Evolutionary conservation across 2,329 filamentous ascomycete genomes (phyloP).

Genomic region (Seiridium unicorne): DNA sequence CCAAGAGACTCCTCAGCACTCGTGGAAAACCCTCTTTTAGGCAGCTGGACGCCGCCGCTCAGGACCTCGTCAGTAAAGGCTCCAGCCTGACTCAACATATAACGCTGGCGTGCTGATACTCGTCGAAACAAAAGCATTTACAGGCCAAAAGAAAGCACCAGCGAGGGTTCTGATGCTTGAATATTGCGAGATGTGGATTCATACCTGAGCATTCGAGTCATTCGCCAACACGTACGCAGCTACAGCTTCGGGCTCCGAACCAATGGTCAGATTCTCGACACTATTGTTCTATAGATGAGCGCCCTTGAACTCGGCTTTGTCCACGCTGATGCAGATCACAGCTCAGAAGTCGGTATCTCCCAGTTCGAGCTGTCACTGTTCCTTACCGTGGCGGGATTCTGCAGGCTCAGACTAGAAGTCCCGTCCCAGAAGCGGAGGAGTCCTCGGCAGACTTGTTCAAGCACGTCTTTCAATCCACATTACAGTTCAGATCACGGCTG

Average conservation of each 20-base stretch:
- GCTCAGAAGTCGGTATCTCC: no score
- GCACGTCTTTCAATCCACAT: no score
- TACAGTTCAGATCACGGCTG: no score
- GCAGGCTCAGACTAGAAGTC: no score
- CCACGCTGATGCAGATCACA: background rate
- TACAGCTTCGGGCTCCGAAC: background rate
- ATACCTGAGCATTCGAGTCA: background rate
- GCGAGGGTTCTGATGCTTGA: no score
- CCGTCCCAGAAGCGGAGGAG: no score
- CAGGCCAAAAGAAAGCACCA: no score
- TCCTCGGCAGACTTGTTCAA: no score
- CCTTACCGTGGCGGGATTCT: no score
- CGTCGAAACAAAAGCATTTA: no score
- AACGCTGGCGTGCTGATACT: background rate
- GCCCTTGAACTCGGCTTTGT: background rate
- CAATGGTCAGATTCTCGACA: background rate
- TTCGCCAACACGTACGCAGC: background rate
- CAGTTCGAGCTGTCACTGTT: no score
- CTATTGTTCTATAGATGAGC: background rate
- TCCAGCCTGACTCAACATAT: background rate
- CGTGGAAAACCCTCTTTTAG: background rate
- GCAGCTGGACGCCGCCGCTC: background rate
- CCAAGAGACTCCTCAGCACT: background rate
- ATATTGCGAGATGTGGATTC: background rate
- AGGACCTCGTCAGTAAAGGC: background rate